These are phyloP conservation scores for Dentipellis fragilis DNA, from an alignment of 768 basidiomycete species.

Conservation along the genomic window DNA sequence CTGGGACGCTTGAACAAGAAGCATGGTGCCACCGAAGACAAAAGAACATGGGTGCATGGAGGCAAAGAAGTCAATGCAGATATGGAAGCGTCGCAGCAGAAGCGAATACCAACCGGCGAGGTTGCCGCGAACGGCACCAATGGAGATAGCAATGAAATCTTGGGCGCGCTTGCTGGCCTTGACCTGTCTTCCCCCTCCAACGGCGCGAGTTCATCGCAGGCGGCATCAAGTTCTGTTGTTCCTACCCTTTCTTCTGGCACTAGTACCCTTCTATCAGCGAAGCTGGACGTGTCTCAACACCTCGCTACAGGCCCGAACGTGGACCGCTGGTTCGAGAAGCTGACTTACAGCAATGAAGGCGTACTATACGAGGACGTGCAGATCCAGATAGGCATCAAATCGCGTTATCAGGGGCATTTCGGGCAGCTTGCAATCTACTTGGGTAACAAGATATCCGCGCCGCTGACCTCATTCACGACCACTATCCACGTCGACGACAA, in stretches of 20 bases:
- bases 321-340: constrained; percentile 83
- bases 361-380: constrained; percentile 93
- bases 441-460: constrained; percentile 86
- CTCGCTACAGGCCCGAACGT: constrained; percentile 61
- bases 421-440: constrained; percentile 92
- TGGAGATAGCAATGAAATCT: constrained; percentile 33
- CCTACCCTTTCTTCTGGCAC: not conserved
- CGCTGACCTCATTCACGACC: constrained; percentile 88
- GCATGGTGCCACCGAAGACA: constrained; percentile 88
- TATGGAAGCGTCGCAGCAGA: constrained; percentile 45
- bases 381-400: constrained; percentile 93
- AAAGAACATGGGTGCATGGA: constrained; percentile 90
- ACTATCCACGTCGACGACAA: constrained; percentile 64
- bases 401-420: constrained; percentile 89
- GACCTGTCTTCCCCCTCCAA: constrained; percentile 39
- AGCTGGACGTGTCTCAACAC: constrained; percentile 28
- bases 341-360: constrained; percentile 73
- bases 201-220: constrained; percentile 12
- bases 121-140: constrained; percentile 20
- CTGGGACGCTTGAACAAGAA: constrained; percentile 82
- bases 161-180: constrained; percentile 75
- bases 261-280: constrained; percentile 1
- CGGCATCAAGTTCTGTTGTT: constrained; percentile 4
- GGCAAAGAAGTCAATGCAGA: constrained; percentile 90
- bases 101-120: constrained; percentile 10